Conservation (phyloP, 192 early-diverging fungal genomes). For the Coemansia furcata region DNA sequence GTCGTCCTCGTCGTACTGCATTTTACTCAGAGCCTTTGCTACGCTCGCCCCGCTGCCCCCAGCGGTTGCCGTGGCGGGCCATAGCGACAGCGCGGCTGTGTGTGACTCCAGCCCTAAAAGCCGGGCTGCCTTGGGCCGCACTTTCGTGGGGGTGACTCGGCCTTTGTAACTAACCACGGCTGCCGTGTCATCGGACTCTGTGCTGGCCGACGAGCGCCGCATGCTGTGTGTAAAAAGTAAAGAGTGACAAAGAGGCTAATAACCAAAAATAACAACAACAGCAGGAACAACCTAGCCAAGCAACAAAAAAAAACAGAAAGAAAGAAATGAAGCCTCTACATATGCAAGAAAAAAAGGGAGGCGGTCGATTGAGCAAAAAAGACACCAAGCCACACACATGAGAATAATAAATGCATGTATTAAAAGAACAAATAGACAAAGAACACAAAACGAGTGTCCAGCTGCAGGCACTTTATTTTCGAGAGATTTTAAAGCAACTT, state of each 20-base stretch:
- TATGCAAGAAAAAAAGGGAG: neutral
- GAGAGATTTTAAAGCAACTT: neutral
- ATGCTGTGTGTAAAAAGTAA: constrained; percentile 5
- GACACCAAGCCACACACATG: neutral
- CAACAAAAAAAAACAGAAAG: neutral
- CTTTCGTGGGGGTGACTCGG: neutral
- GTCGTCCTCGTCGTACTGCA: neutral
- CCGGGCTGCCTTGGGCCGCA: constrained; percentile 45
- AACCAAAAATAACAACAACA: constrained; percentile 1
- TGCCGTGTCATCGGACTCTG: neutral
- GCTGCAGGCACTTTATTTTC: neutral
- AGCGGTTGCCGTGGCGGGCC: neutral
- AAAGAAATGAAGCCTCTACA: neutral
- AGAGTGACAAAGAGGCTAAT: neutral
- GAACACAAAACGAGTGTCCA: neutral
- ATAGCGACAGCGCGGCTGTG: neutral
- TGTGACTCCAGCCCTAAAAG: constrained; percentile 29
- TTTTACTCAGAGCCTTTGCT: neutral
- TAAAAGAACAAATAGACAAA: neutral
- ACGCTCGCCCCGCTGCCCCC: neutral
- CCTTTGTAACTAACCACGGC: neutral
- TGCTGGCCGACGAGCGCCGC: constrained; percentile 5
- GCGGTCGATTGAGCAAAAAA: neutral
- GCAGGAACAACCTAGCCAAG: neutral
- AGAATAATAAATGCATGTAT: neutral